Conservation (phyloP, 2,329 filamentous ascomycete genomes). For the Hymenotorrendiella dingleyae region DNA sequence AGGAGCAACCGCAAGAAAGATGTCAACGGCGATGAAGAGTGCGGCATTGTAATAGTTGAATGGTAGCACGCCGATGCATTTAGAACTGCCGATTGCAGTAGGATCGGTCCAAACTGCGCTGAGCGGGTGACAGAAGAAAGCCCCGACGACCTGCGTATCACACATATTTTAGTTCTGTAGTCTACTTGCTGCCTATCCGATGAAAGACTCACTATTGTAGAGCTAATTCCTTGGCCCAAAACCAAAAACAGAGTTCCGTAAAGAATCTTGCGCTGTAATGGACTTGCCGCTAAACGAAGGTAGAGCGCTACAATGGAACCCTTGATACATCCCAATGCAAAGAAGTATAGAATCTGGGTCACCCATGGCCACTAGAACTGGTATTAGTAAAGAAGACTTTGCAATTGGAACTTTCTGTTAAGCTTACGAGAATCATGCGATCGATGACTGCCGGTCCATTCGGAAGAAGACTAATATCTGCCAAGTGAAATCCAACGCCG, state of each 20-base stretch:
- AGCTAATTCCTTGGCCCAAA: constrained; percentile 5
- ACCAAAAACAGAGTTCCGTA: constrained; percentile 4
- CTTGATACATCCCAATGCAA: constrained; percentile 10
- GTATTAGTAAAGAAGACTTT: background rate
- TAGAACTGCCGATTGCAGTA: constrained; percentile 5
- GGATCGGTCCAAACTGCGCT: constrained; percentile 10
- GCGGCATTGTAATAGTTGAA: constrained; percentile 13
- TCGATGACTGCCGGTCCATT: constrained; percentile 6
- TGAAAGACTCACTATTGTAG: constrained; percentile 5
- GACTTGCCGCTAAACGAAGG: constrained; percentile 7
- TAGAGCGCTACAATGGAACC: constrained; percentile 11
- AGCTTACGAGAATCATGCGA: constrained; percentile 7
- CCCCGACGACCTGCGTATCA: constrained; percentile 6
- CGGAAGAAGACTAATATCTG: constrained; percentile 6
- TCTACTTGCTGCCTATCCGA: background rate
- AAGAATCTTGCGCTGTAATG: constrained; percentile 6
- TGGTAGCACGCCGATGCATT: constrained; percentile 9
- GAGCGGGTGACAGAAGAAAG: constrained; percentile 8
- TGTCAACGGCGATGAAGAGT: constrained; percentile 5
- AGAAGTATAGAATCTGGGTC: constrained; percentile 12
- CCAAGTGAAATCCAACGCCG: constrained; percentile 10
- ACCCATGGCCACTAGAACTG: constrained; percentile 12
- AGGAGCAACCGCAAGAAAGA: constrained; percentile 9
- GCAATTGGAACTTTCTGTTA: background rate
- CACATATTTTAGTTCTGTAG: too few relatives aligned